Base-by-base conservation (phyloP, 1,139 yeast species). In the Nakaseomyces delphensis region DNA sequence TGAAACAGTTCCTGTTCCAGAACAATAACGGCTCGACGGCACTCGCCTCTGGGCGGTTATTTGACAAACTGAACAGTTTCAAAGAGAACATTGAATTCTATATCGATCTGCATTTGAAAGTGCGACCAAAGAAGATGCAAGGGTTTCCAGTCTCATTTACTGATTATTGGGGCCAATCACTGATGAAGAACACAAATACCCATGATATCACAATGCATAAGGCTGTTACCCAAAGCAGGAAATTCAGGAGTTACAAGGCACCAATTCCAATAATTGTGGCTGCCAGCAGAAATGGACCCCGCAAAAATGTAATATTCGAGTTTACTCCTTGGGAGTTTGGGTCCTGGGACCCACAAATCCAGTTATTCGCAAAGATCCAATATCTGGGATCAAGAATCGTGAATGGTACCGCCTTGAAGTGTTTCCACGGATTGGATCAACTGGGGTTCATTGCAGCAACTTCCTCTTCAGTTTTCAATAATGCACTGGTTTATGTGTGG, bases 361-460 rank as follows among this genome's bases (percentile, higher is more conserved):
- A 70, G 43, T 69, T 78, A 14, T 80, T 81, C 52, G 62, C 72
- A 8, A 71, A 77, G 20, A 53, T 74, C 39, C 67, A 69, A 52
- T 78, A 72, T 49, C 55, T 81, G 27, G 87, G 87, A 0, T 65
- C 83, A 0, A 44, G 60, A 1, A 58, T 77, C n/a, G 47, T 52
- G 16, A 65, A 69, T 30, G 68, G 67, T 23, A 49, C 46, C 31
- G 52, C 67, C 11, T 28, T 45, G 3, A 46, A 42, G 8, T 83
- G 94, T 58, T 64, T 70, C 21, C 60, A 63, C 3, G 80, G 79
- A 1, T 79, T 72, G 52, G 95, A 84, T 57, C 80, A 80, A 52
- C 73, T 76, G n/a, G 89, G 86, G 0, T 83, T 79, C 52, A 60
- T 84, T 8, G 69, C 80, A 16, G 94, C 83, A 0, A 75, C 89